Evolutionary conservation across 768 basidiomycete genomes (phyloP).

Genomic region (Grammothele lineata): DNA sequence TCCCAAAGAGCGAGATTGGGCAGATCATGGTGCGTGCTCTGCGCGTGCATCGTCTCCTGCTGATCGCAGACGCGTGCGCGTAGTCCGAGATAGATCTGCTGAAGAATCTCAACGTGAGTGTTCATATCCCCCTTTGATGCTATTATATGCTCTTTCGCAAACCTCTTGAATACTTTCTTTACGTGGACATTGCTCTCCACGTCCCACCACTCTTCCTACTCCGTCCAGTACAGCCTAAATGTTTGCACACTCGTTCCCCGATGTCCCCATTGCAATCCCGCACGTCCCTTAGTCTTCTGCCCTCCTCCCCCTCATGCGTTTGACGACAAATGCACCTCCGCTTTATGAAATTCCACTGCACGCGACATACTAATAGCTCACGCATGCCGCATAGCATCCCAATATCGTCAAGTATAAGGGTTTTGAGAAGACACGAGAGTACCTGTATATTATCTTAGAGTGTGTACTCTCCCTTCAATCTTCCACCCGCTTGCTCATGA

Average conservation of each 20-base stretch:
- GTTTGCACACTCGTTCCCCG: too few species aligned
- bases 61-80: background rate
- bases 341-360: too few species aligned
- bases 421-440: constrained; percentile 91
- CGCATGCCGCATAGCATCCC: constrained; percentile 66
- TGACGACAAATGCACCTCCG: too few species aligned
- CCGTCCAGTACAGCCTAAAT: too few species aligned
- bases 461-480: constrained; percentile 32
- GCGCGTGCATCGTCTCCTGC: background rate
- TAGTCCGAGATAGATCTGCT: constrained; percentile 96
- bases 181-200: too few species aligned
- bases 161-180: too few species aligned
- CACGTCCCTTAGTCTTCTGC: too few species aligned
- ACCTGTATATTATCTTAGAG: constrained; percentile 96
- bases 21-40: constrained; percentile 84
- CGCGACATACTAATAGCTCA: too few species aligned
- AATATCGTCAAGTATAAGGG: constrained; percentile 99
- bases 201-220: too few species aligned
- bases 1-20: constrained; percentile 87
- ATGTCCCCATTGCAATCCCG: too few species aligned
- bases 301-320: too few species aligned
- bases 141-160: too few species aligned
- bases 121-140: background rate
- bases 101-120: constrained; percentile 90
- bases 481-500: background rate